Conservation (phyloP, 805 yeast species). For the Candida rishiriensis region DNA sequence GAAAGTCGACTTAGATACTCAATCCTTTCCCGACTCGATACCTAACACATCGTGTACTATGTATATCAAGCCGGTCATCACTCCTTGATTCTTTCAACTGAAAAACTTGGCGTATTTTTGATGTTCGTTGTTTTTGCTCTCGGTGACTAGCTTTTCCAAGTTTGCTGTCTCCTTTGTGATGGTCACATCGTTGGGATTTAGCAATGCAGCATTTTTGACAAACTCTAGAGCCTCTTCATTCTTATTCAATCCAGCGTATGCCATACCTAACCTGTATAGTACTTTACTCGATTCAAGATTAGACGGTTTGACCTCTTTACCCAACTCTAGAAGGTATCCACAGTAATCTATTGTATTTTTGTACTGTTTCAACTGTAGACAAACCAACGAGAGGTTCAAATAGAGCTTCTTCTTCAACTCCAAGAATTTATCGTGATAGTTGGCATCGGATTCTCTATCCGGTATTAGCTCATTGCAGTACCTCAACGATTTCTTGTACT, state of each 20-base stretch:
- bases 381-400: conserved; percentile 55
- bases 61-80: no score
- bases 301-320: conserved; percentile 20
- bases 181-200: conserved; percentile 45
- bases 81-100: conserved; percentile 17
- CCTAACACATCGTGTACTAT: no score
- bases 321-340: conserved; percentile 51
- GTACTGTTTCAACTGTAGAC: conserved; percentile 46
- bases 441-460: conserved; percentile 58
- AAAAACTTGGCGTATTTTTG: conserved; percentile 63
- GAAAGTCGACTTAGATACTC: no score
- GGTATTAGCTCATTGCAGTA: conserved; percentile 72
- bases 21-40: no score
- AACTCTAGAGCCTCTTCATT: conserved; percentile 46
- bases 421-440: conserved; percentile 43
- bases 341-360: conserved; percentile 50
- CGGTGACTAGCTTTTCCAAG: conserved; percentile 37
- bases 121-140: conserved; percentile 45
- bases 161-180: conserved; percentile 41
- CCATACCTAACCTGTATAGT: conserved; percentile 27
- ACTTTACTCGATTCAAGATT: conserved; percentile 23
- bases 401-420: conserved; percentile 47
- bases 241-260: conserved; percentile 37
- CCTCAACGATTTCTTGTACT: conserved; percentile 61
- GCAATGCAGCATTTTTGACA: conserved; percentile 37